Base-by-base conservation (phyloP, 2,329 filamentous ascomycete genomes). In the Lachnum nothofagi region DNA sequence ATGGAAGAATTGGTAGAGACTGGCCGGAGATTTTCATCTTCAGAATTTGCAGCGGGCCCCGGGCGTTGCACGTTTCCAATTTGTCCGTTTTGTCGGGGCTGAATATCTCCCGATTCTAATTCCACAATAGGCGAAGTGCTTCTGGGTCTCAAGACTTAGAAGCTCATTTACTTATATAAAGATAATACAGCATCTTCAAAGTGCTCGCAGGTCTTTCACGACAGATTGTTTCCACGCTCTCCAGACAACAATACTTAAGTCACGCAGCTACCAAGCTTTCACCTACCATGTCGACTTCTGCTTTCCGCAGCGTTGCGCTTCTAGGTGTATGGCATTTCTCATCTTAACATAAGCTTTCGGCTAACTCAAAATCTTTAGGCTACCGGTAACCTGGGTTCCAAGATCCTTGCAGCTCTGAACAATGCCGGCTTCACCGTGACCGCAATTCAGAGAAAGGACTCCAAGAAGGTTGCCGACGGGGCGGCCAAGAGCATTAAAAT, bases 391-490 rank as follows among this genome's bases (percentile, higher is more conserved):
- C 43, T 54, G 7, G 52, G 52, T 12, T 47, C 46, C 5, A 41
- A 48, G 17, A 49, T 54, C 25, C 46, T 54, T 19, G 34, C 17
- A 16, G 49, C 52, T 16, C 48, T 56, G 22, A 56, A 46, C 20
- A 41, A 34, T n/a, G 48, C 47, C 12, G 51, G 51, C 33, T 56
- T 49, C 25, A 56, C 10, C 19, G 48, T 53, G 2, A 56, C 53
- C 8, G 51, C 51, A 9, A 49, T 56, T 20, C 51, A 53, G 39
- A 33, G 53, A 29, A 49, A 48, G 17, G 48, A 49, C 17, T 53
- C 51, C 23, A 49, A 34, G 5, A 53, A 56, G 12, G 23, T 37
- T 14, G 35, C 50, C 5, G 10, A 37, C 9, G 34, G 39, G 7
- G 42, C 48, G 12, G 31, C 44, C 24, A 47, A 51, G 27, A 45